These are phyloP conservation scores for Pestalotiopsis sp. DNA, from an alignment of 2,329 filamentous ascomycete species.

Conservation along the genomic window DNA sequence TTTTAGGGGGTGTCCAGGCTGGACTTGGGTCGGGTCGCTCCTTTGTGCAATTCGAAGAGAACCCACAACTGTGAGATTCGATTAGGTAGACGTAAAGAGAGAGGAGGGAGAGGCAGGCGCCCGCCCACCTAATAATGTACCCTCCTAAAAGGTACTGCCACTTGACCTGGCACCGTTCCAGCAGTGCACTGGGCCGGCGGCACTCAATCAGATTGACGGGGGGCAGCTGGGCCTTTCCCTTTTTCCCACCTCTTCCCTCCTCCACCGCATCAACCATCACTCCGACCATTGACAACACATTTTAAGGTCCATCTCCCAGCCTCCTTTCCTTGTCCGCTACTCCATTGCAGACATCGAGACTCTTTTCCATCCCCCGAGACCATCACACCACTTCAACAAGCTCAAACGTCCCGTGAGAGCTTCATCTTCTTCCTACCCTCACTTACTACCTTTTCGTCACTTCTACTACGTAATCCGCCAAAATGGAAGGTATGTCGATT, in stretches of 20 bases:
- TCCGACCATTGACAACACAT: slow-evolving; percentile 18
- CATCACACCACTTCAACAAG: slow-evolving; percentile 35
- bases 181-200: neutral
- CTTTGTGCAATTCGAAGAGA: slow-evolving; percentile 4
- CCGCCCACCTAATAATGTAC: neutral
- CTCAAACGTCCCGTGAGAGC: slow-evolving; percentile 36
- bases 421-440: slow-evolving; percentile 30
- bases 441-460: slow-evolving; percentile 31
- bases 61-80: slow-evolving; percentile 12
- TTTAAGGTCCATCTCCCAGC: slow-evolving; percentile 35
- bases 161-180: neutral
- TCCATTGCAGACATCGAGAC: slow-evolving; percentile 35
- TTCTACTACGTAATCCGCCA: slow-evolving; percentile 48
- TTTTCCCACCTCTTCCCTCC: slow-evolving; percentile 10
- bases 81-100: neutral
- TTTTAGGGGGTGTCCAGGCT: neutral
- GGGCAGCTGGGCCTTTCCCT: slow-evolving; percentile 9
- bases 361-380: slow-evolving; percentile 11
- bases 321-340: slow-evolving; percentile 39
- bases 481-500: slow-evolving; percentile 65
- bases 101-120: neutral
- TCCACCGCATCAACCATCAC: slow-evolving; percentile 17
- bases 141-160: neutral
- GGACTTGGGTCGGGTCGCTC: slow-evolving; percentile 1
- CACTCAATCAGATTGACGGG: neutral